A percentile compares a stretch with the other conserved stretches of the same genome.
Evolutionary conservation across 805 yeast species (phyloP).

Genomic region (Sugiyamaella floridensis): DNA sequence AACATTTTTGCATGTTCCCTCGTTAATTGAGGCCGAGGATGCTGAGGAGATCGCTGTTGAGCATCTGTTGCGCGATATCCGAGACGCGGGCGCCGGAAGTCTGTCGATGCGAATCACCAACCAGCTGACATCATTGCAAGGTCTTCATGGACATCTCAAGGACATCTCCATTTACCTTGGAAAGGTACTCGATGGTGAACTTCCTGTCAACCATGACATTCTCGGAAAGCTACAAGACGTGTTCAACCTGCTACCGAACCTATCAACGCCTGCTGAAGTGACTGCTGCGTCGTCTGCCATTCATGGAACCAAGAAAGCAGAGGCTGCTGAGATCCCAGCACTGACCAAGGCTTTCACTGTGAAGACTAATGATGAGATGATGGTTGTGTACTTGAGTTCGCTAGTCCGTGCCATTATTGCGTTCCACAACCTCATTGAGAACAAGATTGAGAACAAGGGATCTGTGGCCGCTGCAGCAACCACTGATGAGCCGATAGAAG

Average conservation of each 20-base stretch:
- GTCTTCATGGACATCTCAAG: constrained; percentile 68
- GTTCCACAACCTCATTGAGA: constrained; percentile 93
- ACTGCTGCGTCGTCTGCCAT: constrained; percentile 14
- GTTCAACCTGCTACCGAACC: constrained; percentile 85
- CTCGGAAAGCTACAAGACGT: constrained; percentile 91
- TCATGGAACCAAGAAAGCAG: constrained; percentile 16
- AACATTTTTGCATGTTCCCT: constrained; percentile 89
- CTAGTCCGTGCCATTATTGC: constrained; percentile 92
- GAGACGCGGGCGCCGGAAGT: constrained; percentile 95
- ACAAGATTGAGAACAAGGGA: constrained; percentile 76
- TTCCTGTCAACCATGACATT: constrained; percentile 86
- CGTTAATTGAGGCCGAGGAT: constrained; percentile 92
- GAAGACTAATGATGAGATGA: constrained; percentile 92
- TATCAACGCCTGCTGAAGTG: constrained; percentile 34
- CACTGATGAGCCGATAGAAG: neutral
- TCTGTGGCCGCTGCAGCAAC: neutral
- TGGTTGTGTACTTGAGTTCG: constrained; percentile 86
- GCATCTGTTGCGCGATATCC: constrained; percentile 84
- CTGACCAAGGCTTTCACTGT: constrained; percentile 77
- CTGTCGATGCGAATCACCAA: constrained; percentile 80
- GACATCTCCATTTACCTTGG: constrained; percentile 74
- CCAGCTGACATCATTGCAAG: constrained; percentile 81
- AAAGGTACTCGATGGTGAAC: constrained; percentile 58
- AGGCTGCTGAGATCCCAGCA: constrained; percentile 38
- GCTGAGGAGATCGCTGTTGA: constrained; percentile 99